Conservation (phyloP, 768 basidiomycete genomes). For the Termitomyces sp. region DNA sequence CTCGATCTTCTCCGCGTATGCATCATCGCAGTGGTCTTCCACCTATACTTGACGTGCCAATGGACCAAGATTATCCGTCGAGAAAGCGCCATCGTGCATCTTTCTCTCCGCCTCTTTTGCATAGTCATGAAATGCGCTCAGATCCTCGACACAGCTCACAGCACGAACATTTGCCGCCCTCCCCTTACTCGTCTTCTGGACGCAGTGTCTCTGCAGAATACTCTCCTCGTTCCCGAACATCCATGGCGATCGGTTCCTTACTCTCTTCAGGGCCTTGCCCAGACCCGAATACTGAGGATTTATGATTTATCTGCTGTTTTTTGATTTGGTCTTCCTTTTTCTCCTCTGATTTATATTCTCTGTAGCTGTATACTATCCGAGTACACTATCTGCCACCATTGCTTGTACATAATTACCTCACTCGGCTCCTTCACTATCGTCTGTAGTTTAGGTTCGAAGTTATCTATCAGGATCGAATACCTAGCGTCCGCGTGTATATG, state of each 20-base stretch:
- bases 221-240: constrained; percentile 64
- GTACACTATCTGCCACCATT: background rate
- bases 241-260: constrained; percentile 78
- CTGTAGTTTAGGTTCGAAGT: constrained; percentile 1
- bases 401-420: constrained; percentile 9
- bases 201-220: constrained; percentile 61
- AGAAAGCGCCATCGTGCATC: constrained; percentile 64
- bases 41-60: constrained; percentile 26
- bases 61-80: constrained; percentile 33
- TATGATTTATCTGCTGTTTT: constrained; percentile 14
- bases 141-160: constrained; percentile 24
- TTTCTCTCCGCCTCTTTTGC: constrained; percentile 46
- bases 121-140: constrained; percentile 33
- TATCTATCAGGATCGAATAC: constrained; percentile 3
- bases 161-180: constrained; percentile 54
- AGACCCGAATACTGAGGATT: constrained; percentile 29
- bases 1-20: constrained; percentile 32
- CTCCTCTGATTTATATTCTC: constrained; percentile 6
- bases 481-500: background rate
- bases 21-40: constrained; percentile 24
- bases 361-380: constrained; percentile 11
- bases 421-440: background rate
- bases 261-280: constrained; percentile 42
- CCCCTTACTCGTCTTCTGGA: constrained; percentile 68
- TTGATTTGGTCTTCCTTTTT: background rate